Evolutionary conservation across 352 stramenopile genomes (phyloP).

Genomic region (Globisporangium yorkense): DNA sequence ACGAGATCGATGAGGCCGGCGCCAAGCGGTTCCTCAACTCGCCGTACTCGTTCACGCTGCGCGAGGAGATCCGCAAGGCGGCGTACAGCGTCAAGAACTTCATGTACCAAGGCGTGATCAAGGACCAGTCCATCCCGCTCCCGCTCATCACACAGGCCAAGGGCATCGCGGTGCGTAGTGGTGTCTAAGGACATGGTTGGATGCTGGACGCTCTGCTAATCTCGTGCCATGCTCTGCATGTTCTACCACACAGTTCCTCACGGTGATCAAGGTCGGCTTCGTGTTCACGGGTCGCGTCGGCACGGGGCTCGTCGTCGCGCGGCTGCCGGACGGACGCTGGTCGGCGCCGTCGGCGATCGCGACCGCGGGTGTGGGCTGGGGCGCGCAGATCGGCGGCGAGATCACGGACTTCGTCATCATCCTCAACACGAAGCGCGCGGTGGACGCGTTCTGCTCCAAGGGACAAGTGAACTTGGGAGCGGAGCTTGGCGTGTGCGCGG

Average conservation of each 20-base stretch:
- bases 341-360: constrained; percentile 94
- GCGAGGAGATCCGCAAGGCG: constrained; percentile 91
- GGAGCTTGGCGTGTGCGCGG: constrained; percentile 84
- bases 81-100: constrained; percentile 92
- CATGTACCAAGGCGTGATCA: constrained; percentile 82
- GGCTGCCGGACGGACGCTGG: constrained; percentile 91
- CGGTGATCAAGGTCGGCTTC: constrained; percentile 89
- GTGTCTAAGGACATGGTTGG: background rate
- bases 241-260: constrained; percentile 67
- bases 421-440: constrained; percentile 85
- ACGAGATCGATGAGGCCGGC: constrained; percentile 55
- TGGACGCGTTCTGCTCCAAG: constrained; percentile 83
- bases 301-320: constrained; percentile 91
- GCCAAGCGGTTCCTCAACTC: constrained; percentile 76
- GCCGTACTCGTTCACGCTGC: constrained; percentile 87
- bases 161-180: constrained; percentile 72
- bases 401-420: constrained; percentile 94
- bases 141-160: constrained; percentile 85
- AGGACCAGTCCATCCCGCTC: constrained; percentile 87
- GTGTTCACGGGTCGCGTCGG: constrained; percentile 82
- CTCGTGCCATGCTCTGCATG: background rate
- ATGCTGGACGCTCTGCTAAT: background rate
- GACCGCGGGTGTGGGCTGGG: constrained; percentile 86
- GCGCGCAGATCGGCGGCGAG: constrained; percentile 88
- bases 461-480: constrained; percentile 89